Evolutionary conservation across 2,329 filamentous ascomycete species (phyloP).

Genomic region (Byssoonygena ceratinophila): DNA sequence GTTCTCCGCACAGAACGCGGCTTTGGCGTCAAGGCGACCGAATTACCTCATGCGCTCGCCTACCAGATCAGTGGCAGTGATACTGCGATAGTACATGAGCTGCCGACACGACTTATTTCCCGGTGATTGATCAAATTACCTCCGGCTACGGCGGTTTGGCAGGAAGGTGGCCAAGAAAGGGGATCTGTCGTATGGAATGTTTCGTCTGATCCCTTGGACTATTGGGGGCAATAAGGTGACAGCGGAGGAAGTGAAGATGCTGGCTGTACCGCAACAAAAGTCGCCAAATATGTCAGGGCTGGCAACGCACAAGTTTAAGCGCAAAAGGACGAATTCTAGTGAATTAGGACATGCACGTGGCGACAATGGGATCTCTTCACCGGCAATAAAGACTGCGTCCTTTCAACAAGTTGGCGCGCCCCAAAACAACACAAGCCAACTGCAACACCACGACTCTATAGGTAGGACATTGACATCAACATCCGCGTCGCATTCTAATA

Average conservation of each 20-base stretch:
- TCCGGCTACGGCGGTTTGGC: neutral
- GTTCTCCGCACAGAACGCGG: conserved; percentile 2
- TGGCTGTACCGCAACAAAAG: conserved; percentile 30
- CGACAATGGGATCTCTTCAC: neutral
- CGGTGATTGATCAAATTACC: neutral
- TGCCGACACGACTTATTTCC: neutral
- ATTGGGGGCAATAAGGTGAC: conserved; percentile 39
- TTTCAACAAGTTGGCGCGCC: neutral
- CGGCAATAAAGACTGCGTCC: neutral
- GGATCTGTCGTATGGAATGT: conserved; percentile 38
- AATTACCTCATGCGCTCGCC: conserved; percentile 7
- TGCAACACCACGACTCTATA: neutral
- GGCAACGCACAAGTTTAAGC: conserved; percentile 44
- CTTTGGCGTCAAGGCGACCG: conserved; percentile 1
- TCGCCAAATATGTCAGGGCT: conserved; percentile 22
- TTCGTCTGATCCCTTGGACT: conserved; percentile 40
- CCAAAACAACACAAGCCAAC: conserved; percentile 1
- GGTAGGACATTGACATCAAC: neutral
- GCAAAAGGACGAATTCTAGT: conserved; percentile 46
- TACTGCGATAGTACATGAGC: conserved; percentile 5
- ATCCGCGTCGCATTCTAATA: neutral
- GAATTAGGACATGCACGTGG: conserved; percentile 26
- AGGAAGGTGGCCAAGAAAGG: neutral
- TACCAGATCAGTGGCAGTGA: neutral
- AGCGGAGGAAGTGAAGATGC: conserved; percentile 36